Evolutionary conservation across 2,329 filamentous ascomycete genomes (phyloP).

Genomic region (Colletotrichum sp.): DNA sequence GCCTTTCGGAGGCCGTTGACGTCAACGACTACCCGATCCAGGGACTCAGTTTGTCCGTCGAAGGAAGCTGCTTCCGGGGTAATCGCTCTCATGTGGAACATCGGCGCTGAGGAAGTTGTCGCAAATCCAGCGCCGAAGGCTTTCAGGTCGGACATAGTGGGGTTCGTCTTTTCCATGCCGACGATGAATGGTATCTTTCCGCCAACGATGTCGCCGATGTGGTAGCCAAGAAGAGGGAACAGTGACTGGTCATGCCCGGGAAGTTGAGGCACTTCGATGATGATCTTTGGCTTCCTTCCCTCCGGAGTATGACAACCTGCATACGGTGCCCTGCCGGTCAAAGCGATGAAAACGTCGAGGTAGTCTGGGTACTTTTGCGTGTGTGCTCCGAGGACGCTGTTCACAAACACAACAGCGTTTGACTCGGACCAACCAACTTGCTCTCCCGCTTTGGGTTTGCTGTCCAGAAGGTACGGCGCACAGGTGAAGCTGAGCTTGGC

Average conservation of each 20-base stretch:
- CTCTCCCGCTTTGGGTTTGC: constrained; percentile 32
- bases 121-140: constrained; percentile 50
- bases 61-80: constrained; percentile 37
- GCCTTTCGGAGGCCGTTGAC: neutral
- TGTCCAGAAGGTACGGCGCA: constrained; percentile 45
- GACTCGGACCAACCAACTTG: constrained; percentile 49
- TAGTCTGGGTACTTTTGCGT: constrained; percentile 52
- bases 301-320: constrained; percentile 41
- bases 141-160: constrained; percentile 38
- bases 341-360: constrained; percentile 45
- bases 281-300: neutral
- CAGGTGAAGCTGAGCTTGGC: constrained; percentile 46
- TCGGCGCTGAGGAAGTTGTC: constrained; percentile 42
- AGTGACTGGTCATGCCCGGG: constrained; percentile 38
- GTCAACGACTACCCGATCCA: neutral
- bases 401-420: constrained; percentile 50
- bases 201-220: constrained; percentile 32
- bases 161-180: constrained; percentile 31
- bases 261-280: constrained; percentile 42
- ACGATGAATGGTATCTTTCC: constrained; percentile 37
- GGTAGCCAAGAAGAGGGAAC: constrained; percentile 43
- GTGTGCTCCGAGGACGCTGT: constrained; percentile 47
- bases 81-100: constrained; percentile 47
- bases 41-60: neutral
- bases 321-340: constrained; percentile 52